Conservation (phyloP, 2,329 filamentous ascomycete species). For the Didymellaceae sp. region DNA sequence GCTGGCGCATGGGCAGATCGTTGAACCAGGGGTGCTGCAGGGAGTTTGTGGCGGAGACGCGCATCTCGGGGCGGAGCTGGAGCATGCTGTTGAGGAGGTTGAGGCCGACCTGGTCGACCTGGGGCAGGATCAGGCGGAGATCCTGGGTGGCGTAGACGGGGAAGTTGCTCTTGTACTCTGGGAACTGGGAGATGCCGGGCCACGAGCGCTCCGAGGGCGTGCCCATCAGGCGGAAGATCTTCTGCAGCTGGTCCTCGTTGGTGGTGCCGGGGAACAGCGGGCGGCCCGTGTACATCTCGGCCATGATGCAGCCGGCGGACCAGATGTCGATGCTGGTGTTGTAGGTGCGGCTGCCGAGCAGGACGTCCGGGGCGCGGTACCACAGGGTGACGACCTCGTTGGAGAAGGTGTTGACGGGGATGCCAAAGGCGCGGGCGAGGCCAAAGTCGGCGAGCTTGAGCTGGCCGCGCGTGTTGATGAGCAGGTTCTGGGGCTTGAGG, state of each 20-base stretch:
- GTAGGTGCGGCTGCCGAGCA: conserved; percentile 92
- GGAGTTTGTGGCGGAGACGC: conserved; percentile 86
- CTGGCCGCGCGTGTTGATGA: conserved; percentile 90
- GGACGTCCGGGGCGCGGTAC: conserved; percentile 96
- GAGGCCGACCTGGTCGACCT: conserved; percentile 86
- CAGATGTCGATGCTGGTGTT: conserved; percentile 99
- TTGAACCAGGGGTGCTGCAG: conserved; percentile 92
- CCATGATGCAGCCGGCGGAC: conserved; percentile 99
- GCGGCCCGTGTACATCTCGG: conserved; percentile 97
- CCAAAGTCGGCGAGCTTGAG: conserved; percentile 96
- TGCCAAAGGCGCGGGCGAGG: conserved; percentile 91
- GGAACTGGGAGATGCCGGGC: conserved; percentile 92
- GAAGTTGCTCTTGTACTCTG: conserved; percentile 97
- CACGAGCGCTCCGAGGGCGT: conserved; percentile 94
- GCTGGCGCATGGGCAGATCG: conserved; percentile 66
- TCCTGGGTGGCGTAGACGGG: conserved; percentile 95
- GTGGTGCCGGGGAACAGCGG: conserved; percentile 97
- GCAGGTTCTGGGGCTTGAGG: conserved; percentile 92
- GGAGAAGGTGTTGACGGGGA: conserved; percentile 96
- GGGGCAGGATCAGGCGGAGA: conserved; percentile 81
- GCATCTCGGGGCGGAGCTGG: conserved; percentile 87
- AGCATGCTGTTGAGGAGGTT: conserved; percentile 90
- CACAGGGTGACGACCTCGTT: conserved; percentile 98
- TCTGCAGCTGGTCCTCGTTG: conserved; percentile 95
- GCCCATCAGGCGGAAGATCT: conserved; percentile 98